These are phyloP conservation scores for Ambrosia hybrid DNA, from an alignment of 140 eudicot genomes.

Conservation along the genomic window DNA sequence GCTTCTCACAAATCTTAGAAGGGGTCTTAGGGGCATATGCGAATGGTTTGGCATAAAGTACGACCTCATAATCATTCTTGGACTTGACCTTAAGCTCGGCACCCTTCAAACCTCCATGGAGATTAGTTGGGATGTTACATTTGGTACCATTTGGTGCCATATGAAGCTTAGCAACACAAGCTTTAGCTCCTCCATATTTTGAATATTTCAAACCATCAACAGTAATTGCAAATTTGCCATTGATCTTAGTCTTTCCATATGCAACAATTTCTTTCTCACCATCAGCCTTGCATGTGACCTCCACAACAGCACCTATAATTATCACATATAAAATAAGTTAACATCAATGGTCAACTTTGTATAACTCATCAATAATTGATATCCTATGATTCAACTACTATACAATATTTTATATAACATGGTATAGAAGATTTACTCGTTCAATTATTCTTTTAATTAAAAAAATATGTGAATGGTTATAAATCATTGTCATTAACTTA, in stretches of 20 bases:
- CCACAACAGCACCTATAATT: constrained; percentile 65
- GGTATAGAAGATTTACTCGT: background rate
- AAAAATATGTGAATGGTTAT: background rate
- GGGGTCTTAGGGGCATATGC: constrained; percentile 43
- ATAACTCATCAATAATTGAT: constrained; percentile 11
- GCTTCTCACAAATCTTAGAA: constrained; percentile 44
- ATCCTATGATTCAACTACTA: background rate
- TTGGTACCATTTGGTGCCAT: constrained; percentile 42
- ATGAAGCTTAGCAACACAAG: constrained; percentile 67
- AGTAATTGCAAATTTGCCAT: constrained; percentile 62
- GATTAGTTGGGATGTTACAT: constrained; percentile 41
- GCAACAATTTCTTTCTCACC: constrained; percentile 58
- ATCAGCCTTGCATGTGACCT: constrained; percentile 66
- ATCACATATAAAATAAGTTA: constrained; percentile 17
- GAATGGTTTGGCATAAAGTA: constrained; percentile 37
- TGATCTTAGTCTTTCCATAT: constrained; percentile 71
- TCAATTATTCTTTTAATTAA: background rate
- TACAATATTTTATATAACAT: constrained; percentile 9
- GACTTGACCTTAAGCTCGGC: constrained; percentile 40
- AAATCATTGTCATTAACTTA: background rate
- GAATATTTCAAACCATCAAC: constrained; percentile 61
- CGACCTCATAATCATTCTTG: constrained; percentile 26
- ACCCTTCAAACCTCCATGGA: constrained; percentile 43
- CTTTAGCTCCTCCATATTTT: constrained; percentile 71
- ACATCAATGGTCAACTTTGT: background rate